Percentiles rank a stretch among this genome's conserved stretches.
Conservation (phyloP, 1,139 yeast genomes). For the Hyphopichia fennica region DNA sequence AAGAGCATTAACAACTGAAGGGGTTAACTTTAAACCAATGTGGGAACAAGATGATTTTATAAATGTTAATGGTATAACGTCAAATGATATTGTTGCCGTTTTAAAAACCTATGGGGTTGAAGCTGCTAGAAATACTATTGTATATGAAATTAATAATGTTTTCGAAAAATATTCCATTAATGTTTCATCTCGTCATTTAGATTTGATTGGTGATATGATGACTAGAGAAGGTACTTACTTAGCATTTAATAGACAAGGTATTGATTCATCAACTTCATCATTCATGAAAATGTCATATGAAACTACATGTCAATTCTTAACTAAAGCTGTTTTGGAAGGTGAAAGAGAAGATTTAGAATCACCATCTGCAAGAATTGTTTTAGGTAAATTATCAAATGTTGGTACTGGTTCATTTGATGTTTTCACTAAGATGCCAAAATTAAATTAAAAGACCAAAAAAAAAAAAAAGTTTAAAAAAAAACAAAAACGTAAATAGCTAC, state of each 20-base stretch:
- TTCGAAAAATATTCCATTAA: constrained; percentile 95
- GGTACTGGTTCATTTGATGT: constrained; percentile 98
- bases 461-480: constrained; percentile 2
- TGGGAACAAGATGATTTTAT: constrained; percentile 96
- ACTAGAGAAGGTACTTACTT: constrained; percentile 96
- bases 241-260: constrained; percentile 98
- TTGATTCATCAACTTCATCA: constrained; percentile 91
- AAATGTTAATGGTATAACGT: constrained; percentile 81
- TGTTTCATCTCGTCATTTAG: constrained; percentile 92
- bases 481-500: neutral
- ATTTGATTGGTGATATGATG: constrained; percentile 98
- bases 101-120: constrained; percentile 94
- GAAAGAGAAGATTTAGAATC: constrained; percentile 85
- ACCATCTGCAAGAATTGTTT: constrained; percentile 93
- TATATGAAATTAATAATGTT: constrained; percentile 91
- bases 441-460: constrained; percentile 1
- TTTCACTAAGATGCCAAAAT: constrained; percentile 59
- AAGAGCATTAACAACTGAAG: constrained; percentile 89
- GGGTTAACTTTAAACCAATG: constrained; percentile 96
- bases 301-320: constrained; percentile 95
- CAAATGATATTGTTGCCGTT: constrained; percentile 92
- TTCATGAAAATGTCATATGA: constrained; percentile 99
- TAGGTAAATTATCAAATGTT: constrained; percentile 87
- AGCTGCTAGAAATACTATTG: constrained; percentile 97
- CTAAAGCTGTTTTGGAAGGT: constrained; percentile 92